Conservation (phyloP, 1,284 basidiomycete species). For the Coriolopsis trogii region DNA sequence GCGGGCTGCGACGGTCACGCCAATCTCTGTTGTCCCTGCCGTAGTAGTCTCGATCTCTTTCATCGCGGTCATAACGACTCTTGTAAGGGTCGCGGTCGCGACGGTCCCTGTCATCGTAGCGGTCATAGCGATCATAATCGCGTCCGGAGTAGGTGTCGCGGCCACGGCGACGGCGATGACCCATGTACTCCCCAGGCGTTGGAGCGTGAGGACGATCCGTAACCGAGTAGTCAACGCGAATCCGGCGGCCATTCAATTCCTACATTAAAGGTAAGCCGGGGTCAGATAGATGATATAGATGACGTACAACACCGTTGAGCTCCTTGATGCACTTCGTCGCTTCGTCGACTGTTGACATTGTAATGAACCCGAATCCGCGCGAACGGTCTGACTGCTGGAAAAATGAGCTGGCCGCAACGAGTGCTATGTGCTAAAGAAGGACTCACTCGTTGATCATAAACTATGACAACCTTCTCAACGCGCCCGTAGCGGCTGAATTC, state of each 20-base stretch:
- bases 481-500: constrained; percentile 89
- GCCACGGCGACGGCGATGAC: constrained; percentile 76
- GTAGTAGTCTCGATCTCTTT: constrained; percentile 55
- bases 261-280: constrained; percentile 34
- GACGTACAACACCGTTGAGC: constrained; percentile 87
- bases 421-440: constrained; percentile 16
- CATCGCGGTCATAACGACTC: constrained; percentile 43
- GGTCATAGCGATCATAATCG: constrained; percentile 40
- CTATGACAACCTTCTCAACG: constrained; percentile 96
- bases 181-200: constrained; percentile 98
- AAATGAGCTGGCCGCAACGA: constrained; percentile 17
- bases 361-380: constrained; percentile 97
- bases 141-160: constrained; percentile 59
- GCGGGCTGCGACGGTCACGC: constrained; percentile 68
- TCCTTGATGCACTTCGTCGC: constrained; percentile 88
- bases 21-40: constrained; percentile 46
- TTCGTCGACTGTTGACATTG: constrained; percentile 87
- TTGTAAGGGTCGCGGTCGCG: constrained; percentile 49
- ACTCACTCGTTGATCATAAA: constrained; percentile 96
- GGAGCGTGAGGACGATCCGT: constrained; percentile 93
- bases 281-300: no score
- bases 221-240: constrained; percentile 96
- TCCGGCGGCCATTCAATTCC: constrained; percentile 94
- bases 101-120: constrained; percentile 51
- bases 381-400: constrained; percentile 84